Conservation (phyloP, 116 monocot species). For the Thalassia testudinum region DNA sequence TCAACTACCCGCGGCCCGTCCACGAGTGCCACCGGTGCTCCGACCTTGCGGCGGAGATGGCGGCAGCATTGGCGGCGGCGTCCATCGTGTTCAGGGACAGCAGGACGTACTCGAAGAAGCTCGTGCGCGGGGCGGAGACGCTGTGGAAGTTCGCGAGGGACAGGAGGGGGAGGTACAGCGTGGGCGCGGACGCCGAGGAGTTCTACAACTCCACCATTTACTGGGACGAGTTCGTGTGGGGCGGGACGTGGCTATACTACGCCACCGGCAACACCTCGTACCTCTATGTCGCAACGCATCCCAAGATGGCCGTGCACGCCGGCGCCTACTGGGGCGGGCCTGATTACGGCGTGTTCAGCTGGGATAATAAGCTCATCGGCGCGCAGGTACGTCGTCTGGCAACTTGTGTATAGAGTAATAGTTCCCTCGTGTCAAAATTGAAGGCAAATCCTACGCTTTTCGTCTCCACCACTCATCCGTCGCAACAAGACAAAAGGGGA, state of each 20-base stretch:
- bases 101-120: conserved; percentile 66
- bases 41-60: conserved; percentile 84
- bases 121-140: conserved; percentile 62
- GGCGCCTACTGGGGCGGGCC: conserved; percentile 88
- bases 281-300: conserved; percentile 47
- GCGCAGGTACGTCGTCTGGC: conserved; percentile 40
- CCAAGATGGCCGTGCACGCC: conserved; percentile 65
- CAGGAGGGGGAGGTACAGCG: conserved; percentile 56
- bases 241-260: conserved; percentile 76
- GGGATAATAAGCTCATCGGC: conserved; percentile 88
- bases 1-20: conserved; percentile 74
- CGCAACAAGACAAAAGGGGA: no score
- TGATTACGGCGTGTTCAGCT: conserved; percentile 77
- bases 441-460: no score
- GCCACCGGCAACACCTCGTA: conserved; percentile 75
- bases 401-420: no score
- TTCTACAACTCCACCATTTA: conserved; percentile 78
- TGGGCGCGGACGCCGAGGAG: conserved; percentile 24
- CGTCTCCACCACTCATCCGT: no score
- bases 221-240: conserved; percentile 91
- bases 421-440: no score
- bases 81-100: conserved; percentile 83
- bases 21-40: conserved; percentile 59
- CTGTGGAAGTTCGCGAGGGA: conserved; percentile 57
- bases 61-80: conserved; percentile 62